Evolutionary conservation across 768 basidiomycete species (phyloP), one percentile per base, ranked within the genome.

Genomic region (Lentinula lateritia): DNA sequence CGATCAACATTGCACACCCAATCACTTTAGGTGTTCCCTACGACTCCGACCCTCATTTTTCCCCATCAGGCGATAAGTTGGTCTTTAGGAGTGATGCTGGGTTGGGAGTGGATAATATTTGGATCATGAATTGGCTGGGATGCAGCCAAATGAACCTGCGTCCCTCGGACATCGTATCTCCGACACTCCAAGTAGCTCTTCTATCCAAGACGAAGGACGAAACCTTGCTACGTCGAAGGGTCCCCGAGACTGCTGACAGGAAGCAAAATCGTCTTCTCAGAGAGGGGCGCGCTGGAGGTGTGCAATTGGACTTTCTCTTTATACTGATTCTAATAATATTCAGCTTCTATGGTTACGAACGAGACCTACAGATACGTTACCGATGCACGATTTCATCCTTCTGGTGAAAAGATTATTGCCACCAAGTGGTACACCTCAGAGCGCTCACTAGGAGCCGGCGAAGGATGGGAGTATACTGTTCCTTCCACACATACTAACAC

Each of bases 381-480:
- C 32, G 89, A 89, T 61, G 78, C 87, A 5, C 82, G 86, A 50
- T 90, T 88, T 76, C 87, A 91, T 66, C 85, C 88, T 3, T 83
- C 83, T 9, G 86, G 86, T 1, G 65, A 71, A 35, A 84, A 78
- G 64, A 71, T 90, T 16, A 73, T 90, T 58, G 87, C 88, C n/a
- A 90, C 88, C 10, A 90, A 90, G 69, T 89, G 89, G 88, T 90
- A 89, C 64, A 89, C 84, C 28, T 84, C 83, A 5, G 64, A 55
- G 35, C 83, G 89, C 6, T 86, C 84, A 54, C 74, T 90, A 36
- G 87, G 86, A 39, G 88, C 87, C 1, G 88, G 87, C 1, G 89
- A 90, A 75, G 86, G 83, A 45, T 90, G 89, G 89, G 79, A 84
- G 67, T 90, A 86, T 62, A 52, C 71, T 6, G 76, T 87, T 28